Evolutionary conservation across 495 filamentous ascomycete genomes (phyloP).

Genomic region (Astrothelium macrocarpum): DNA sequence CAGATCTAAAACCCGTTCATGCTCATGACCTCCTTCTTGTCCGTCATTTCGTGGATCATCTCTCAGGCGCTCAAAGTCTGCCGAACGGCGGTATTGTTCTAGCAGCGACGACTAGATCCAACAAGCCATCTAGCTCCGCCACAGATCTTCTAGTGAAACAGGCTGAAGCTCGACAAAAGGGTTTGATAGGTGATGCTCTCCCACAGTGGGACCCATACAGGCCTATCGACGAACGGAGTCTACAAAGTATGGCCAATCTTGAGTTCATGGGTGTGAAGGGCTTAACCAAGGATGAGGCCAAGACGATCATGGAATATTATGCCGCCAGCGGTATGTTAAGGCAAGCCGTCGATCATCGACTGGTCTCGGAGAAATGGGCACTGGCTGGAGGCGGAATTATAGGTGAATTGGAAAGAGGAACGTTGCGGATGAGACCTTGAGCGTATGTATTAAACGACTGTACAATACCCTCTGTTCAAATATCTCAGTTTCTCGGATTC

Average conservation of each 20-base stretch:
- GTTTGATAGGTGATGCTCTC: slow-evolving; percentile 26
- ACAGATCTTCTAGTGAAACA: slow-evolving; percentile 44
- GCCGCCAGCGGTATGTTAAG: slow-evolving; percentile 74
- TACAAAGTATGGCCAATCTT: slow-evolving; percentile 36
- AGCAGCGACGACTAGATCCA: slow-evolving; percentile 59
- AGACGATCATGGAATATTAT: slow-evolving; percentile 85
- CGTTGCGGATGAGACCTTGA: slow-evolving; percentile 22
- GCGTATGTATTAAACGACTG: slow-evolving; percentile 8
- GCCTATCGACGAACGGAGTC: slow-evolving; percentile 57
- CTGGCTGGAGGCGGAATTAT: slow-evolving; percentile 71
- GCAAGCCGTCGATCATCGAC: slow-evolving; percentile 54
- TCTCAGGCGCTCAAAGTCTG: slow-evolving; percentile 50
- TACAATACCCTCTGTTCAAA: neutral
- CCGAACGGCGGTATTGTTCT: slow-evolving; percentile 72
- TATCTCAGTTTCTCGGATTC: neutral
- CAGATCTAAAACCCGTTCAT: slow-evolving; percentile 65
- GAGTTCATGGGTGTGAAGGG: slow-evolving; percentile 42
- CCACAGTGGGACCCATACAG: slow-evolving; percentile 55
- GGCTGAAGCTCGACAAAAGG: slow-evolving; percentile 37
- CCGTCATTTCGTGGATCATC: slow-evolving; percentile 59
- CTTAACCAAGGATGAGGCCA: slow-evolving; percentile 64
- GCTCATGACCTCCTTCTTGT: slow-evolving; percentile 74
- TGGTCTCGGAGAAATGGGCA: slow-evolving; percentile 77
- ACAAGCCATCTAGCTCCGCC: slow-evolving; percentile 49
- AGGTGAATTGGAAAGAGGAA: slow-evolving; percentile 51